Base-by-base conservation (phyloP, 2,329 filamentous ascomycete species). In the Ascomycota sp. region DNA sequence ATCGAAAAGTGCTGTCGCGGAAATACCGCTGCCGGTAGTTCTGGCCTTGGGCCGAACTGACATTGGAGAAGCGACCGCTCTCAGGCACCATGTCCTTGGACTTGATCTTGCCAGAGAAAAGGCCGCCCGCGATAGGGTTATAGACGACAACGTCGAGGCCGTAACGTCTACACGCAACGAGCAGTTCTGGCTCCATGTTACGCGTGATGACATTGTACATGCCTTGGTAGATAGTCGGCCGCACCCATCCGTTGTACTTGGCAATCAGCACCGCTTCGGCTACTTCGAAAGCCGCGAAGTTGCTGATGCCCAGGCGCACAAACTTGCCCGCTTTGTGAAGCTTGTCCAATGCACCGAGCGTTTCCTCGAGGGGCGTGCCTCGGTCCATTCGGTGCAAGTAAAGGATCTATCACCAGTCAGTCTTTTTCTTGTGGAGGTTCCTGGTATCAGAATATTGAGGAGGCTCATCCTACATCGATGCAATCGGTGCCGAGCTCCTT, bases 301-400 rank as follows among this genome's bases (percentile, higher is more conserved):
- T 93, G 41, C 70, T 78, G 34, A 94, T 54, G 2, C 81, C 83
- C 9, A 93, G 57, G 30, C 69, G 65, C 13, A 81, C 70, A 44
- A 94, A 92, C 48, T 86, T 89, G 35, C 82, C 81, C 33, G 77
- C 68, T 52, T 82, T 80, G 59, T 92, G 80, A 30, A 93, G 56
- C 51, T 82, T 71, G 48, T 93, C 69, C 34, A 83, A 61, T 4
- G 75, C 77, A 41, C 72, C 66, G 12, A 93, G 61, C 0, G 83
- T 89, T 50, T 89, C 76, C 7, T 70, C 69, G 42, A 92, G 92
- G 0, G 76, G 77, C 1, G 75, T 65, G 1, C 60, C 67, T 8
- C 75, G 67, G 43, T 72, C 65, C 35, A 31, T 61, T 1, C 42
- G 40, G 35, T 55, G 52, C 24, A 55, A 45, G 32, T 55, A 55